Percentiles rank a stretch among this genome's conserved stretches.
Conservation (phyloP, 129 eudicot genomes). For the Chrysanthemum makinoi region DNA sequence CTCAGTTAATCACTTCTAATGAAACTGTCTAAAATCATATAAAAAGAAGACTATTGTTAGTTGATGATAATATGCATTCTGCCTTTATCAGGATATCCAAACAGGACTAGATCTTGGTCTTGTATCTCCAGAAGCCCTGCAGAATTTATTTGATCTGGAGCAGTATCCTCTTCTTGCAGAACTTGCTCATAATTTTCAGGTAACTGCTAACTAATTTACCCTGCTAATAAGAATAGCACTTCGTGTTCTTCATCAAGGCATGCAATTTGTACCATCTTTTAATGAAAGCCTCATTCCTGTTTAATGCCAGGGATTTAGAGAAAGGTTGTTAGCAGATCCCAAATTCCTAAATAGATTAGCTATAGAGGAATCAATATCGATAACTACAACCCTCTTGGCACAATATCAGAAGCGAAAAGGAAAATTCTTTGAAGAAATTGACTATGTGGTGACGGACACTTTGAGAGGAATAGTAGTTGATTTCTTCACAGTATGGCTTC, state of each 20-base stretch:
- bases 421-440: constrained; percentile 81
- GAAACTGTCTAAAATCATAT: background rate
- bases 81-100: constrained; percentile 52
- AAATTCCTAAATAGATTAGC: constrained; percentile 86
- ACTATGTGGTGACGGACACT: constrained; percentile 86
- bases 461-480: constrained; percentile 86
- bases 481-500: constrained; percentile 98
- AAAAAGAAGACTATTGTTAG: background rate
- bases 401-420: constrained; percentile 93
- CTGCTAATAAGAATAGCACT: background rate
- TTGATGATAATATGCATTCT: background rate
- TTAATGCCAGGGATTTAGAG: constrained; percentile 85
- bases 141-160: constrained; percentile 90
- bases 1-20: background rate
- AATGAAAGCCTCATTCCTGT: background rate
- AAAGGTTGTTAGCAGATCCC: constrained; percentile 91
- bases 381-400: constrained; percentile 88
- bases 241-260: background rate
- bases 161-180: constrained; percentile 80
- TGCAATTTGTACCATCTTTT: constrained; percentile 1
- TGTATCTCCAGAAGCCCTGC: constrained; percentile 92
- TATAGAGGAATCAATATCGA: constrained; percentile 89
- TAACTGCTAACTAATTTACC: constrained; percentile 19
- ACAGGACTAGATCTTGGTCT: constrained; percentile 97
- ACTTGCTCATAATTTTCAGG: constrained; percentile 87